Evolutionary conservation across 2,329 filamentous ascomycete species (phyloP), one percentile per base, ranked within the genome.

Genomic region (Xylaria sp.): DNA sequence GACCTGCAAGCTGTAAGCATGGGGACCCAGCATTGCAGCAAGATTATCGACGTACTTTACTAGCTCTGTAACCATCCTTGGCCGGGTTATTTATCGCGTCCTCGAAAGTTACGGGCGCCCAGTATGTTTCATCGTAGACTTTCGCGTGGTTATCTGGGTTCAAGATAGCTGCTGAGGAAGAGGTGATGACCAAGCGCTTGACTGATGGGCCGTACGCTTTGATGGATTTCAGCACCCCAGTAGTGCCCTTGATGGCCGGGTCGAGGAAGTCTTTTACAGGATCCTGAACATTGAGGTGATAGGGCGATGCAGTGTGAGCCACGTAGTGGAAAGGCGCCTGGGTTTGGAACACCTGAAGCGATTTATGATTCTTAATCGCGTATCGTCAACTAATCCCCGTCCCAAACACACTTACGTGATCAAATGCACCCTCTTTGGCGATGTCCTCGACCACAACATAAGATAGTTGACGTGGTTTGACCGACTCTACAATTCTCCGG

Each of bases 231-330:
- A 89, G 79, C 5, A 89, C 76, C 4, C 82, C 82, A 0, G 78
- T 79, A 0, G 85, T 87, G 10, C 86, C 86, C 18, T 83, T 82
- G 53, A 89, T 82, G 7, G 86, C 87, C 0, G 87, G 87, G 55
- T 87, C 82, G 10, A 89, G 80, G 28, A 89, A 80, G 50, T 86
- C 84, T 20, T 76, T 78, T 10, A 79, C 75, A 5, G 80, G 79
- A 65, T 84, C 82, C 3, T 86, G 84, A 55, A 90, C 85, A 57
- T 89, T 88, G 76, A 89, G 86, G 73, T 92, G 90, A 81, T 92
- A 94, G 0, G 93, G 92, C 0, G 87, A 90, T 2, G 91, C 91
- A 6, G 91, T 93, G 77, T 93, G 91, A 60, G 93, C 84, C 57
- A 95, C 91, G 53, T 86, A 89, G 73, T 93, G 90, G 70, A 95